phyloP scores from a whole-genome alignment of 352 stramenopile genomes.

The Lagenidium sp. region DNA sequence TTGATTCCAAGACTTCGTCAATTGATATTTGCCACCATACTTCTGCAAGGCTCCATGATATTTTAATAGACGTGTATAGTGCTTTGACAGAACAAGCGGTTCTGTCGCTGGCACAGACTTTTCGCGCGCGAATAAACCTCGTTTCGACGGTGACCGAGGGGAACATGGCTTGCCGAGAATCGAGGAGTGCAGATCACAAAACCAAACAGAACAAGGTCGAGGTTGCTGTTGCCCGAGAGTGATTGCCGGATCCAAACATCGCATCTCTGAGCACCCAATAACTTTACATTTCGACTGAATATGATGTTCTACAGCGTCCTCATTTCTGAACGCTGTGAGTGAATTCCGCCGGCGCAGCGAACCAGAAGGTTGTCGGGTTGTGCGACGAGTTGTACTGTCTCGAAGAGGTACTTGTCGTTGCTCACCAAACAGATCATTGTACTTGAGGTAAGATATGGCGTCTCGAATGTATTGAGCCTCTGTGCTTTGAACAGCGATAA shows the following conservation, averaged over 20 bases:
- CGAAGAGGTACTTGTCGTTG: constrained; percentile 21
- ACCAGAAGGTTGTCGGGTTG: background rate
- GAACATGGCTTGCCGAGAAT: too few species aligned
- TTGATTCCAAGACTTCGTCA: constrained; percentile 43
- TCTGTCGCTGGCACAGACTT: constrained; percentile 11
- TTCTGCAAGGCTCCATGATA: constrained; percentile 56
- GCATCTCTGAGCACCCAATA: constrained; percentile 29
- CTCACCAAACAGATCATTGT: constrained; percentile 31
- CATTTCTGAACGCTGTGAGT: constrained; percentile 29
- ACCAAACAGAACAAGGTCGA: too few species aligned
- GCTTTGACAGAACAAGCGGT: constrained; percentile 24
- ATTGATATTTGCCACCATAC: constrained; percentile 36
- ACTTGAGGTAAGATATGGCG: constrained; percentile 50
- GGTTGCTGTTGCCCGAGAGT: too few species aligned
- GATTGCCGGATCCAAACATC: background rate
- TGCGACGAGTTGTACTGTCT: background rate
- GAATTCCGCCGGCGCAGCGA: constrained; percentile 10
- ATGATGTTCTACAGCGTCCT: constrained; percentile 23
- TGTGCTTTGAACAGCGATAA: constrained; percentile 42
- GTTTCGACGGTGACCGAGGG: constrained; percentile 13
- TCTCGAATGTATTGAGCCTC: constrained; percentile 58
- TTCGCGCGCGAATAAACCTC: constrained; percentile 17
- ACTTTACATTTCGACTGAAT: constrained; percentile 37
- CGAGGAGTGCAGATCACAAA: too few species aligned
- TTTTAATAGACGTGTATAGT: constrained; percentile 44